Conservation (phyloP, 1,284 basidiomycete genomes). For the Jaminaea rosea region DNA sequence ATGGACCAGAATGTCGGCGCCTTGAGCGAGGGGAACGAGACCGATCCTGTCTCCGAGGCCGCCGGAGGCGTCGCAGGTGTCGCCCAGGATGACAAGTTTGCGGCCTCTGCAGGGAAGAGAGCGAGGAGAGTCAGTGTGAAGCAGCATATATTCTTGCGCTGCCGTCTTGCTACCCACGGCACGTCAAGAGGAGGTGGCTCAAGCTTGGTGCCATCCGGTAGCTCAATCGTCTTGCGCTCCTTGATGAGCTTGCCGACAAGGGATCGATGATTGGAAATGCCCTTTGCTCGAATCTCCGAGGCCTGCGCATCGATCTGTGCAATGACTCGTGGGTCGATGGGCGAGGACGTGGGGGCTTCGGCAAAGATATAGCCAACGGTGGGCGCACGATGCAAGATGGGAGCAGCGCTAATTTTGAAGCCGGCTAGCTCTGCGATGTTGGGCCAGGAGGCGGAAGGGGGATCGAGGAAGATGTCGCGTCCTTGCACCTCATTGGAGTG, state of each 20-base stretch:
- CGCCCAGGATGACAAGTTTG: constrained; percentile 40
- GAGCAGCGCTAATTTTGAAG: constrained; percentile 36
- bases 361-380: constrained; percentile 39
- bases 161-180: too few relatives aligned
- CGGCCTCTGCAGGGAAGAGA: too few relatives aligned
- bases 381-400: constrained; percentile 40
- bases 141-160: too few relatives aligned
- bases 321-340: constrained; percentile 11
- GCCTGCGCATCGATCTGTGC: constrained; percentile 31
- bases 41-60: constrained; percentile 14
- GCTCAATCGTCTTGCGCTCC: constrained; percentile 19
- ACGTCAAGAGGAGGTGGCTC: constrained; percentile 31
- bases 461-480: constrained; percentile 27
- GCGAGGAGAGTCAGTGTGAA: too few relatives aligned
- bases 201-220: constrained; percentile 36
- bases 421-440: constrained; percentile 20
- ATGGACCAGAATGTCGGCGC: constrained; percentile 39
- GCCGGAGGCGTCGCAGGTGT: constrained; percentile 40
- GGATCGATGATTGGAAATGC: constrained; percentile 35
- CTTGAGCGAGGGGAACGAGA: constrained; percentile 14
- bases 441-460: constrained; percentile 26
- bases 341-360: constrained; percentile 21
- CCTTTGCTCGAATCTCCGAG: constrained; percentile 19
- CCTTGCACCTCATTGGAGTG: constrained; percentile 36
- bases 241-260: constrained; percentile 23